Conservation (phyloP, 352 stramenopile species). For the Phytophthora colocasiae region DNA sequence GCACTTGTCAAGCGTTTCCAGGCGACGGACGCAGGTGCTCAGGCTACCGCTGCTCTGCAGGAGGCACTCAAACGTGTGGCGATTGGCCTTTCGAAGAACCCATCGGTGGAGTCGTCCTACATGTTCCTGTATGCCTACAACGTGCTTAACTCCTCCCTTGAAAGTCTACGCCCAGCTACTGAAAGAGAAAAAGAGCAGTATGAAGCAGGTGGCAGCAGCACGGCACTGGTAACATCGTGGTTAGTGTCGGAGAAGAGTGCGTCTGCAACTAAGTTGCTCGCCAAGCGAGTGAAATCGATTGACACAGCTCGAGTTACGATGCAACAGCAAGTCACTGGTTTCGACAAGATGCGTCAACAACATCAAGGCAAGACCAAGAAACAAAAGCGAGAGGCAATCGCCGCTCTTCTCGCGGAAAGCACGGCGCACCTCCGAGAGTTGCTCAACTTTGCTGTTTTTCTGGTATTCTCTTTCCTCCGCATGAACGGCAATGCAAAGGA, state of each 20-base stretch:
- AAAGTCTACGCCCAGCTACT: constrained; percentile 69
- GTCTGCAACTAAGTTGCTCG: constrained; percentile 63
- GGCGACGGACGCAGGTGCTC: constrained; percentile 52
- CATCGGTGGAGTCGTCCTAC: constrained; percentile 85
- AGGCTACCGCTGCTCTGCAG: constrained; percentile 66
- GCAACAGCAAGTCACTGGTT: constrained; percentile 82
- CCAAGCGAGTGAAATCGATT: constrained; percentile 54
- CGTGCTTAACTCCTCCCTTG: constrained; percentile 77
- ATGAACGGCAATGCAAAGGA: constrained; percentile 37
- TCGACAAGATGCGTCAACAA: constrained; percentile 67
- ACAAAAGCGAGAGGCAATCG: constrained; percentile 49
- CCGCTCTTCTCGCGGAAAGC: constrained; percentile 39
- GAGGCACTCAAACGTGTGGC: constrained; percentile 85
- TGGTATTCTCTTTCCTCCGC: constrained; percentile 77
- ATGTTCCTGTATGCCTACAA: constrained; percentile 89
- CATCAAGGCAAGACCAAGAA: constrained; percentile 49
- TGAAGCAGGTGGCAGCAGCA: constrained; percentile 40
- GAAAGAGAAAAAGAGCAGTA: constrained; percentile 77
- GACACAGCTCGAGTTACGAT: constrained; percentile 65
- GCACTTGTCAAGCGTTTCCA: constrained; percentile 83
- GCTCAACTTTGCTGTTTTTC: constrained; percentile 86
- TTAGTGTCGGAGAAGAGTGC: constrained; percentile 86
- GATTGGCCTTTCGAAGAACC: constrained; percentile 83
- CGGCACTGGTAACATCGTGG: constrained; percentile 64
- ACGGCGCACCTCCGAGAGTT: constrained; percentile 81